Conservation (phyloP, 1,284 basidiomycete genomes). For the Sanghuangporus weigelae region DNA sequence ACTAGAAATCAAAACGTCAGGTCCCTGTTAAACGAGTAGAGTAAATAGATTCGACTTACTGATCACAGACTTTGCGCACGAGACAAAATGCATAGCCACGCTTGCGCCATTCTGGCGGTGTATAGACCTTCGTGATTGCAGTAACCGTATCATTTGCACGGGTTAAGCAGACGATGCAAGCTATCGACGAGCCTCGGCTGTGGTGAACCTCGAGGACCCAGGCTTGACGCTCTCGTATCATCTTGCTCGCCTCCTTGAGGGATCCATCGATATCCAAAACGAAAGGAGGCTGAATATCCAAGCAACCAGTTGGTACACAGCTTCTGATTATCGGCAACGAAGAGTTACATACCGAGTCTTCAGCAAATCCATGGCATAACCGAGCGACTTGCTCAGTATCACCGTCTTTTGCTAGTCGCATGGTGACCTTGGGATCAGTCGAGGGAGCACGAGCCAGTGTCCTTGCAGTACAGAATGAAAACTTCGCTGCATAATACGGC, state of each 20-base stretch:
- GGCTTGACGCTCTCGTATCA: slow-evolving; percentile 44
- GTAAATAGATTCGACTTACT: slow-evolving; percentile 29
- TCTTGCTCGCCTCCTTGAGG: slow-evolving; percentile 40
- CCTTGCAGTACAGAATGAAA: slow-evolving; percentile 46
- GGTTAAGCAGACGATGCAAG: slow-evolving; percentile 62
- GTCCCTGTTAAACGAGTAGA: not conserved
- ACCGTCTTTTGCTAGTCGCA: slow-evolving; percentile 38
- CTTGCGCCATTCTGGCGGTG: slow-evolving; percentile 44
- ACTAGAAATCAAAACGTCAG: slow-evolving; percentile 19
- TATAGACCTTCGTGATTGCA: slow-evolving; percentile 64
- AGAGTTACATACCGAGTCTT: slow-evolving; percentile 43
- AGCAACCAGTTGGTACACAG: slow-evolving; percentile 1
- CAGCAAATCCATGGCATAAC: slow-evolving; percentile 53
- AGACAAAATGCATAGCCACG: slow-evolving; percentile 53
- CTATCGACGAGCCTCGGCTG: slow-evolving; percentile 33
- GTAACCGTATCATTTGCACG: slow-evolving; percentile 46
- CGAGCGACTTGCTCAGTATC: slow-evolving; percentile 41
- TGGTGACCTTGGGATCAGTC: slow-evolving; percentile 27
- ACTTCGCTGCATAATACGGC: slow-evolving; percentile 59
- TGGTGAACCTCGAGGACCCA: slow-evolving; percentile 51
- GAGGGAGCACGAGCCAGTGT: slow-evolving; percentile 34
- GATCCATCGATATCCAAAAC: slow-evolving; percentile 38
- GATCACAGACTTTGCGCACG: slow-evolving; percentile 44
- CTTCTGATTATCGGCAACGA: not conserved
- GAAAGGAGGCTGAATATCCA: slow-evolving; percentile 45